These are phyloP conservation scores for Polysphondylium violaceum DNA, from an alignment of 78 protist species.

Conservation along the genomic window DNA sequence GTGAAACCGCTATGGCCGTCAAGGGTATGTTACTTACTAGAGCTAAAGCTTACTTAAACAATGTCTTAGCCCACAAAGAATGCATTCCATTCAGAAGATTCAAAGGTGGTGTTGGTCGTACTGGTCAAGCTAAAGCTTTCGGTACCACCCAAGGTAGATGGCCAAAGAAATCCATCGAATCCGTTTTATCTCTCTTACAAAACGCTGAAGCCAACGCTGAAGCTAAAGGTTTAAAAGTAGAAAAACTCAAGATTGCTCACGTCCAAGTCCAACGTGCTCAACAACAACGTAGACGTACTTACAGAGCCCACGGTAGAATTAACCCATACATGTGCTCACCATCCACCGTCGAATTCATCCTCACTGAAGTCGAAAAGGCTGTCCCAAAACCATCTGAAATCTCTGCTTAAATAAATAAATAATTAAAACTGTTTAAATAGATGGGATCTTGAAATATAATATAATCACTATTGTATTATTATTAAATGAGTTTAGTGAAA, in stretches of 20 bases:
- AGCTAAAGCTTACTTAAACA: conserved; percentile 91
- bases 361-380: conserved; percentile 62
- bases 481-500: no score
- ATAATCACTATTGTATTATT: no score
- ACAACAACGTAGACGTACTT: conserved; percentile 94
- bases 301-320: conserved; percentile 99
- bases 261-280: conserved; percentile 95
- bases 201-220: conserved; percentile 96
- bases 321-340: conserved; percentile 95
- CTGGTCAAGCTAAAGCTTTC: conserved; percentile 92
- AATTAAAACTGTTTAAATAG: no score
- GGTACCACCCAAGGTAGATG: conserved; percentile 92
- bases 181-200: conserved; percentile 86
- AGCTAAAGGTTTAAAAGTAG: conserved; percentile 86
- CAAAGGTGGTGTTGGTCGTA: conserved; percentile 93
- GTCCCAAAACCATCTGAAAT: conserved; percentile 80
- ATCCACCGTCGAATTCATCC: conserved; percentile 94
- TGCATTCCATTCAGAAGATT: conserved; percentile 95
- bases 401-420: conserved; percentile 21
- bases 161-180: conserved; percentile 95
- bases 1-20: conserved; percentile 94
- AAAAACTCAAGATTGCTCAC: conserved; percentile 86
- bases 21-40: conserved; percentile 88
- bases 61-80: conserved; percentile 91
- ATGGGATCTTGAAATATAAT: no score